Conservation (phyloP, 169 alveolate genomes). For the Babesia ovata region DNA sequence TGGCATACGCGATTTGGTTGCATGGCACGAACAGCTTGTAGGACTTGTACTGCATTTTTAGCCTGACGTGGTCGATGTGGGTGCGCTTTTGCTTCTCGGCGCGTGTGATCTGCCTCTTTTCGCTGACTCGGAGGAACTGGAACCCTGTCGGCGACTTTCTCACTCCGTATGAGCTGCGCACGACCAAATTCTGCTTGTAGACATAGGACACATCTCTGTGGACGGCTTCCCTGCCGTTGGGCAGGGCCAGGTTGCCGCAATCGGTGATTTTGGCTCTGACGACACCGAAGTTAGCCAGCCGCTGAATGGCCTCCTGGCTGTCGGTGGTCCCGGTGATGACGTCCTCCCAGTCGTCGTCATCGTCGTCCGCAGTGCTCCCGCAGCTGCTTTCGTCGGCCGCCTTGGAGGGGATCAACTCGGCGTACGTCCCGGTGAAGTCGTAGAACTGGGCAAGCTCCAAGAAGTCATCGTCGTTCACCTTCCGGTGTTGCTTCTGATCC, state of each 20-base stretch:
- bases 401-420: neutral
- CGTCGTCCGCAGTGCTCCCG: slow-evolving; percentile 10
- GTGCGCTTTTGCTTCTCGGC: slow-evolving; percentile 43
- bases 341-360: slow-evolving; percentile 79
- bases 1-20: slow-evolving; percentile 40
- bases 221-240: slow-evolving; percentile 86
- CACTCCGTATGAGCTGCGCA: slow-evolving; percentile 18
- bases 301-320: slow-evolving; percentile 18
- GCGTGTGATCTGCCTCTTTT: slow-evolving; percentile 40
- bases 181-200: slow-evolving; percentile 77
- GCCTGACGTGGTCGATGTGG: slow-evolving; percentile 22
- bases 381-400: slow-evolving; percentile 4
- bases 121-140: slow-evolving; percentile 32
- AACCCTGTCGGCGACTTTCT: slow-evolving; percentile 33
- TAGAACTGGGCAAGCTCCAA: slow-evolving; percentile 52
- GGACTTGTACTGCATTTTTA: slow-evolving; percentile 58
- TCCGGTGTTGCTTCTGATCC: slow-evolving; percentile 76
- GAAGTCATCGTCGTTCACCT: slow-evolving; percentile 51
- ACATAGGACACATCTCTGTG: slow-evolving; percentile 81
- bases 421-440: slow-evolving; percentile 62
- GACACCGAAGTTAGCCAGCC: slow-evolving; percentile 47
- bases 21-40: slow-evolving; percentile 66
- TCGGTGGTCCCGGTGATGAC: slow-evolving; percentile 56
- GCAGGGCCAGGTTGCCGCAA: slow-evolving; percentile 80
- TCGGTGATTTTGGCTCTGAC: slow-evolving; percentile 70